Conservation (phyloP, 345 rosid genomes). For the Murraya paniculata region DNA sequence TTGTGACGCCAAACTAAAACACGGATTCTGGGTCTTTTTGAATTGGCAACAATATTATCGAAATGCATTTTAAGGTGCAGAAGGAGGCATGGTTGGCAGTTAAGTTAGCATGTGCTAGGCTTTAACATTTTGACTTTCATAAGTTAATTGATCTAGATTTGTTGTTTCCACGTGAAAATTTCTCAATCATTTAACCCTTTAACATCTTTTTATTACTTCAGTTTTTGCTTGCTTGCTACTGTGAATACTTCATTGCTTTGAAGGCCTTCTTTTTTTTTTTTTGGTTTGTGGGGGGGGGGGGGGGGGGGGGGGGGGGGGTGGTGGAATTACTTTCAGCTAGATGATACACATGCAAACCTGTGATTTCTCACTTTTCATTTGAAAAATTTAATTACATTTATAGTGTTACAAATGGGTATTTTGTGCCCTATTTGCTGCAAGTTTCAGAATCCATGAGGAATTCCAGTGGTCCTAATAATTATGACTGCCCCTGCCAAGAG, state of each 20-base stretch:
- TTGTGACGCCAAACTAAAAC: background rate
- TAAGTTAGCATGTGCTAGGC: background rate
- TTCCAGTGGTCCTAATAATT: conserved; percentile 2
- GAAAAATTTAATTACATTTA: background rate
- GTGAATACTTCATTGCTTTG: background rate
- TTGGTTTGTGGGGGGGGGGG: too few relatives aligned
- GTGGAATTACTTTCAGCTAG: background rate
- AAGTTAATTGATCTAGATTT: background rate
- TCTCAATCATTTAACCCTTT: background rate
- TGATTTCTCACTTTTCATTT: too few relatives aligned
- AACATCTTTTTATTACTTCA: background rate
- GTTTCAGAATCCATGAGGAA: background rate
- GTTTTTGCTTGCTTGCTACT: too few relatives aligned
- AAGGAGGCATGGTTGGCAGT: background rate
- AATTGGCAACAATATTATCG: background rate
- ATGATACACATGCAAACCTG: too few relatives aligned
- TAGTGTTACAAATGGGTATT: background rate
- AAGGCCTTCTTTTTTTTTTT: too few relatives aligned
- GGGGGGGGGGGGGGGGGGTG: too few relatives aligned
- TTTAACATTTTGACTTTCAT: background rate
- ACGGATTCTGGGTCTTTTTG: background rate
- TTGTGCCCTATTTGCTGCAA: background rate
- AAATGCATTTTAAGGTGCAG: too few relatives aligned
- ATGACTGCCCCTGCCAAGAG: background rate
- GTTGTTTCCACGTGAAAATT: background rate